Conservation (phyloP, 805 yeast genomes). For the Clavispora vitiphila region DNA sequence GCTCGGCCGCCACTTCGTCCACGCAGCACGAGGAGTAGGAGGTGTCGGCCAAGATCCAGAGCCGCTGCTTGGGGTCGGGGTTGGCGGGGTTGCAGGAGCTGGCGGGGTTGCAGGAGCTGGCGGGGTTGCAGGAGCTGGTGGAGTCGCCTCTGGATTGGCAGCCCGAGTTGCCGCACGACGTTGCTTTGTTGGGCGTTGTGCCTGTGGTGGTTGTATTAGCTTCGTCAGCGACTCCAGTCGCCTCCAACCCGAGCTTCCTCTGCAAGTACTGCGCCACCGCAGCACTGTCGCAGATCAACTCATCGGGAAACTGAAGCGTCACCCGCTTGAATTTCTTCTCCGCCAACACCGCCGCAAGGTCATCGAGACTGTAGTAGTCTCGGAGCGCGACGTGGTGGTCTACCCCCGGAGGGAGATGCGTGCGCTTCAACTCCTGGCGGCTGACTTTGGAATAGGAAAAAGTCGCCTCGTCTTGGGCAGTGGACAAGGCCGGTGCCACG, state of each 20-base stretch:
- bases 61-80: slow-evolving; percentile 24
- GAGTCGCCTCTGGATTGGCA: too few relatives aligned
- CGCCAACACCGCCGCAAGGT: slow-evolving; percentile 37
- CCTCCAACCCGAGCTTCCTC: slow-evolving; percentile 23
- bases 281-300: slow-evolving; percentile 71
- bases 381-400: slow-evolving; percentile 28
- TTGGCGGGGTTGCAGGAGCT: neutral
- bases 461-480: slow-evolving; percentile 60
- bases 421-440: slow-evolving; percentile 16
- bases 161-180: too few relatives aligned
- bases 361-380: slow-evolving; percentile 53
- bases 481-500: slow-evolving; percentile 68
- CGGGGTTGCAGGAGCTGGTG: too few relatives aligned
- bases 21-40: slow-evolving; percentile 94
- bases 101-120: neutral
- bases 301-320: slow-evolving; percentile 90
- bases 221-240: too few relatives aligned
- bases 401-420: slow-evolving; percentile 16
- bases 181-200: too few relatives aligned
- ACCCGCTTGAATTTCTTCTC: slow-evolving; percentile 42
- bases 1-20: slow-evolving; percentile 96
- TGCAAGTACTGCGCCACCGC: slow-evolving; percentile 56
- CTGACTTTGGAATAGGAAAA: slow-evolving; percentile 45
- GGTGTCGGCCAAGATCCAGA: slow-evolving; percentile 91
- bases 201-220: neutral